Conservation (phyloP, 805 yeast species). For the Saccharomycopsis fibuligera region DNA sequence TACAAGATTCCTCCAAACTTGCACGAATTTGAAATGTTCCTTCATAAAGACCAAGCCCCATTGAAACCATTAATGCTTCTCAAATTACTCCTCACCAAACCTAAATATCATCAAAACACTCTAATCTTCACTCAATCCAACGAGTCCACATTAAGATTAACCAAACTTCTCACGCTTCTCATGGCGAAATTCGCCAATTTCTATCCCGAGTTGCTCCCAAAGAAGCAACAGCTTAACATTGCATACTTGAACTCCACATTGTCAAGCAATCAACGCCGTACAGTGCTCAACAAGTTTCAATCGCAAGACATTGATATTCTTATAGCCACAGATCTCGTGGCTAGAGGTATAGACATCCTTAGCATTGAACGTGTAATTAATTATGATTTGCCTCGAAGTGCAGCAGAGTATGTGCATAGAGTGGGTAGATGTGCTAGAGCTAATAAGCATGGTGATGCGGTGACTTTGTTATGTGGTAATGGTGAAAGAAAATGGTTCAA, state of each 20-base stretch:
- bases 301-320: constrained; percentile 45
- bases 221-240: too few relatives aligned
- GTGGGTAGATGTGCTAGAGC: constrained; percentile 98
- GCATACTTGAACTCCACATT: constrained; percentile 55
- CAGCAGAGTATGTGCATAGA: constrained; percentile 91
- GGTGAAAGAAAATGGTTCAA: constrained; percentile 69
- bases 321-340: constrained; percentile 83
- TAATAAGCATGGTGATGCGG: constrained; percentile 66
- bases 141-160: constrained; percentile 78
- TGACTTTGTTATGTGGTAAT: constrained; percentile 65
- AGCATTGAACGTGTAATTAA: constrained; percentile 72
- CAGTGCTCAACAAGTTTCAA: constrained; percentile 55
- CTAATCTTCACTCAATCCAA: constrained; percentile 70
- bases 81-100: constrained; percentile 40
- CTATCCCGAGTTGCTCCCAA: too few relatives aligned
- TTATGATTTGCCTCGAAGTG: constrained; percentile 83
- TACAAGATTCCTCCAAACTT: constrained; percentile 34
- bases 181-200: constrained; percentile 22
- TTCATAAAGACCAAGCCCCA: constrained; percentile 25
- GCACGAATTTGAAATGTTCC: constrained; percentile 27
- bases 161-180: constrained; percentile 50
- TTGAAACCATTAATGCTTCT: constrained; percentile 72
- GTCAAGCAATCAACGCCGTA: constrained; percentile 45
- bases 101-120: constrained; percentile 34
- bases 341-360: constrained; percentile 88